phyloP scores from a whole-genome alignment of 2,329 filamentous ascomycete species.

The Didymella lethalis region DNA sequence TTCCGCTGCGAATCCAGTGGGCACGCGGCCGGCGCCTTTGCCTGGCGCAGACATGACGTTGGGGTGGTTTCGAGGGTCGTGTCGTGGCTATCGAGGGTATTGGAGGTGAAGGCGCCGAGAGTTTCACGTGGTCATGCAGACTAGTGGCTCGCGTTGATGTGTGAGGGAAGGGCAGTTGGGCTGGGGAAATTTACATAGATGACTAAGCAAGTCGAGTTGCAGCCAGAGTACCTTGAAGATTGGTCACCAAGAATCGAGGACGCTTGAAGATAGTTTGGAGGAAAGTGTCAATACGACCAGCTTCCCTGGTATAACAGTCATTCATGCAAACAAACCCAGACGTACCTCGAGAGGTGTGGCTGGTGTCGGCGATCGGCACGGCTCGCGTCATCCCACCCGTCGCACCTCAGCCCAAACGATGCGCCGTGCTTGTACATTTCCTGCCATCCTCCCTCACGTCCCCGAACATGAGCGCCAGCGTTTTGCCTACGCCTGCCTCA shows the following conservation, averaged over 20 bases:
- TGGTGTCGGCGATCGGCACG: slow-evolving; percentile 2
- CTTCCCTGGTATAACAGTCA: background rate
- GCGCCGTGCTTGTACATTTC: slow-evolving; percentile 12
- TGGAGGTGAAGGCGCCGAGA: background rate
- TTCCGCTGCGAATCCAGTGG: slow-evolving; percentile 86
- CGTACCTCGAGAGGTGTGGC: background rate
- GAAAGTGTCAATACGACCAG: too few species aligned
- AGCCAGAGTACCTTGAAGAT: background rate
- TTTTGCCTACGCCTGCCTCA: slow-evolving; percentile 23
- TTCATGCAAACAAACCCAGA: background rate
- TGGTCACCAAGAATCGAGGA: background rate
- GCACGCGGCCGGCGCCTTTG: slow-evolving; percentile 53
- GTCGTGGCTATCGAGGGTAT: background rate
- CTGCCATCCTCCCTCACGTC: slow-evolving; percentile 19
- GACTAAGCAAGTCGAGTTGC: slow-evolving; percentile 24
- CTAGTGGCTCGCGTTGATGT: background rate
- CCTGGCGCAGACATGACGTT: slow-evolving; percentile 32
- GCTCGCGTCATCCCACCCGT: slow-evolving; percentile 19
- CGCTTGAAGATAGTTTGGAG: too few species aligned
- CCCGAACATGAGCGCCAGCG: slow-evolving; percentile 26
- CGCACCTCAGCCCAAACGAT: slow-evolving; percentile 19
- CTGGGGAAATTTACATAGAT: slow-evolving; percentile 24
- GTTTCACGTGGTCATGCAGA: background rate
- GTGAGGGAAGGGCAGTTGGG: background rate
- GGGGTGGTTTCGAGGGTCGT: background rate